Base-by-base conservation (phyloP, 2,329 filamentous ascomycete species). In the Fusarium dlaminii region DNA sequence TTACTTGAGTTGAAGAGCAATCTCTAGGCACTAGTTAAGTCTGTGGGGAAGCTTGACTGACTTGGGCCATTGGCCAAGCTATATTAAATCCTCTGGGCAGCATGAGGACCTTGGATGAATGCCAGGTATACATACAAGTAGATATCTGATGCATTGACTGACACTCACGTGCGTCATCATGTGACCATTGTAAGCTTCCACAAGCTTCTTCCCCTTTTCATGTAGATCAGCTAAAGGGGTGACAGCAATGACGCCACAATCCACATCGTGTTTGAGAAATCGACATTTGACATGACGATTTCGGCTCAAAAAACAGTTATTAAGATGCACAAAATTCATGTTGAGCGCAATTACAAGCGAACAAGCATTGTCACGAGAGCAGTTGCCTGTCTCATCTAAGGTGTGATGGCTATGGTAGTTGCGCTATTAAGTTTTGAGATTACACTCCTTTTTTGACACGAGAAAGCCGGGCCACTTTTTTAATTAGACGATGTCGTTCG, bases 391-490 rank as follows among this genome's bases (percentile, higher is more conserved):
- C 61, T 70, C 66, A 73, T 73, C 61, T 55, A 72, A 60, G 34
- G 17, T 58, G 27, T 45, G n/a, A 51, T 40, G 58, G 48, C n/a
- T 60, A 29, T 30, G 24, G 30, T 42, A 45, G 61, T n/a, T 57
- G 55, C 63, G 69, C 72, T 75, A 73, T 65, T 52, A 39, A 45
- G 39, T 59, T 52, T 74, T 46, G 57, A 73, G 67, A 73, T 73
- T 73, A 18, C 57, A 61, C 70, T 63, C 71, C 71, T 74, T 75
- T 73, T 57, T 56, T 46, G 54, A 68, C 49, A 75, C 67, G 68
- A 74, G 65, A 52, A 66, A 71, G 39, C 45, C 36, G 72, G 69
- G 34, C 72, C 72, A 73, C 72, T 75, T 74, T 75, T 74, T 69
- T 72, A 74, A 75, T 72, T 74, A 74, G 57, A 68, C 32, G n/a